Base-by-base conservation (phyloP, 179 eudicot species). In the Amaranthus tricolor region DNA sequence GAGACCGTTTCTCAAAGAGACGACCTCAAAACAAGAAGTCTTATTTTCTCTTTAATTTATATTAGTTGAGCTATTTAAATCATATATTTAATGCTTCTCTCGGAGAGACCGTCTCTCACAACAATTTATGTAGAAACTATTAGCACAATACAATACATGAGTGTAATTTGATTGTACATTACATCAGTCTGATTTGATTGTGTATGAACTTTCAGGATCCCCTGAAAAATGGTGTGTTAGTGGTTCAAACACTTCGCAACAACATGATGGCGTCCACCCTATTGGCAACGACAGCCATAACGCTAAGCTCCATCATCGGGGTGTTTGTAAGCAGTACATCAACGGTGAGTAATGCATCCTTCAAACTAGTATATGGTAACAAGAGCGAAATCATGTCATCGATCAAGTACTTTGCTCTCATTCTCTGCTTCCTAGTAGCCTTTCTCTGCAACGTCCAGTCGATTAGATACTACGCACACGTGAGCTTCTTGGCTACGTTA, bases 211-310 rank as follows among this genome's bases (percentile, higher is more conserved):
- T 73, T 10, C 85, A 91, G 94, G 97, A 91, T 78, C 92, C 97
- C 2, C 74, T 88, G 0, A 93, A 93, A 84, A 88, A 93, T 55
- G 98, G 98, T 6, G 89, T 89, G 10, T 74, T 93, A 76, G 84
- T 86, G 20, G 92, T 93, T 59, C 96, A 93, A 86, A 85, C 98
- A 10, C 57, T 93, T 52, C 90, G 98, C 55, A 93, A 93, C 87
- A 91, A 88, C 83, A 84, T 93, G 66, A 93, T 91, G 98, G 98
- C 98, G 17, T 85, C 96, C 0, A 91, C 98, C 8, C 94, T 89
- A 57, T 62, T 93, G 74, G 98, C 96, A 20, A 85, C 96, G 14
- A 80, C 90, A 31, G 89, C 98, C 9, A 91, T 93, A 14, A 91
- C 92, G 50, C 88, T 92, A 19, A 88, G 97, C 77, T 92, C 97